These are phyloP conservation scores for Jaminaea rosea DNA, from an alignment of 1,284 basidiomycete species.

Conservation along the genomic window DNA sequence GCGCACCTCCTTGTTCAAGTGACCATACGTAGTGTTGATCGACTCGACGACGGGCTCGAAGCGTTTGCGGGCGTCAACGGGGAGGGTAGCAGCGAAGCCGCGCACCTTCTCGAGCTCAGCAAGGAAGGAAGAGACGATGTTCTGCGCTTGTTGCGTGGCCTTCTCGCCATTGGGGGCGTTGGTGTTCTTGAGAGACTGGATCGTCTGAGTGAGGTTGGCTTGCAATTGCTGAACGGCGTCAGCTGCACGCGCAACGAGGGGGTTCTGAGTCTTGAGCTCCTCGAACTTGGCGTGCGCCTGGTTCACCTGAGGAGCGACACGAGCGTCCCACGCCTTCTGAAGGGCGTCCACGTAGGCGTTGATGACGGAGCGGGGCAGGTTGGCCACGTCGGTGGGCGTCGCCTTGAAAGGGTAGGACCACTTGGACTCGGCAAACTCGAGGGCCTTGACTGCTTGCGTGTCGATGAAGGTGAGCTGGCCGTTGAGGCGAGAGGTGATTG, in stretches of 20 bases:
- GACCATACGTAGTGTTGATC: conserved; percentile 12
- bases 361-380: conserved; percentile 22
- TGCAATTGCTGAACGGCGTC: conserved; percentile 36
- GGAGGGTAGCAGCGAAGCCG: conserved; percentile 31
- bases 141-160: conserved; percentile 36
- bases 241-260: conserved; percentile 32
- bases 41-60: conserved; percentile 38
- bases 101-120: conserved; percentile 36
- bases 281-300: conserved; percentile 30
- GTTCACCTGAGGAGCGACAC: conserved; percentile 27
- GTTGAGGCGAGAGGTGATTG: conserved; percentile 30
- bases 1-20: not conserved
- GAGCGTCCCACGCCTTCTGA: conserved; percentile 33
- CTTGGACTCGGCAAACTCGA: conserved; percentile 41
- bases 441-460: conserved; percentile 29
- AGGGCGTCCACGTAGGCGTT: conserved; percentile 22
- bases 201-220: conserved; percentile 27
- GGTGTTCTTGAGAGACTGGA: conserved; percentile 28
- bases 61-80: conserved; percentile 40
- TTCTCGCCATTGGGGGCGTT: conserved; percentile 32
- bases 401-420: conserved; percentile 44
- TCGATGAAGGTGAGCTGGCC: conserved; percentile 41
- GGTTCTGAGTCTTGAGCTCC: conserved; percentile 42
- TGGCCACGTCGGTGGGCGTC: conserved; percentile 32
- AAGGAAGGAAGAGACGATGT: conserved; percentile 10